Evolutionary conservation across 139 green algal species (phyloP), one percentile per base, ranked within the genome.

Genomic region (Coccomyxa sp.): DNA sequence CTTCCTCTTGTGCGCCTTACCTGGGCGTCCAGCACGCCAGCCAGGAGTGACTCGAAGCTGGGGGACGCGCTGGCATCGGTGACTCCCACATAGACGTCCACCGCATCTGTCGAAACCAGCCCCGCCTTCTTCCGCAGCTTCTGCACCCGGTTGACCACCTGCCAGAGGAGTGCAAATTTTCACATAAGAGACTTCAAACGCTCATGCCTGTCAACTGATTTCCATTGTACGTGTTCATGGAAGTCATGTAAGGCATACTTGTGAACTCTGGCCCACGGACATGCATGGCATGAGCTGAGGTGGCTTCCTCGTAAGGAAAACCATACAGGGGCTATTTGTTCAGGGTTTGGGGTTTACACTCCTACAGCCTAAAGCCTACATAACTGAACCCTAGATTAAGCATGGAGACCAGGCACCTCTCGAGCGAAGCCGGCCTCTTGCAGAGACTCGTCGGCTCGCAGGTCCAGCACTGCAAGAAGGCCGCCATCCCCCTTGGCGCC

Each of bases 111-210:
- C 0, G 89, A 85, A 27, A 87, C 85, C 82, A 98, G 86, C 16
- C 95, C 95, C 10, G 93, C 91, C 67, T 92, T 91, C 90, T 99
- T 99, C 18, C 96, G 89, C 71, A 99, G 88, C 87, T 98, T 97
- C 91, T 99, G 96, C 82, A 98, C 94, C 59, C 96, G 90, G 91
- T 98, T 99, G 76, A 98, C 94, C 38, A 98, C 82, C 71, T 78
- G 25, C 25, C 23, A n/a, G 4, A 27, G 66, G 66, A 30, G 66
- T 23, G 21, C 23, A 27, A 3, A 74, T 14, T 27, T 4, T 23
- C 4, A 51, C 38, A 51, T 51, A 11, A 3, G 3, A 51, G 38
- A n/a, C n/a, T n/a, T n/a, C n/a, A n/a, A n/a, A n/a, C n/a, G n/a
- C 21, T 74, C 21, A 74, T 23, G 66, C 66, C 66, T 74, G 66